Base-by-base conservation (phyloP, 257 asterid genomes). In the Solanum sparsipilum region DNA sequence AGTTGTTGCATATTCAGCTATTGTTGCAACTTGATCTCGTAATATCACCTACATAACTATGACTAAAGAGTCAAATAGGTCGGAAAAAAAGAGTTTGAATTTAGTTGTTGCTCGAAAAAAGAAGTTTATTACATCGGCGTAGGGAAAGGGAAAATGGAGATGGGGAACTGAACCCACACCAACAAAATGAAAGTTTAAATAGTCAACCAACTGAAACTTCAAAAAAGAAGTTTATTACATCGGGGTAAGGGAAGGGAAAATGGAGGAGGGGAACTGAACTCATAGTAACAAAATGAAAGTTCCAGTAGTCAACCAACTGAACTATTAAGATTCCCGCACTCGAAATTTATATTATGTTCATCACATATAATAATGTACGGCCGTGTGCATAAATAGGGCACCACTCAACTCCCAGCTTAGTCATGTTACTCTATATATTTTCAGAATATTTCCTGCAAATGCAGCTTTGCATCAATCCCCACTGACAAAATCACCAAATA, bases 401-500 rank as follows among this genome's bases (percentile, higher is more conserved):
- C 58, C 58, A 75, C 83, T 44, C 39, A 7, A 79, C 25, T 46
- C 38, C 4, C 13, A 44, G 10, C 38, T 81, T 46, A 81, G 68
- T 81, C 85, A 81, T 25, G 85, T 81, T 46, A 81, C 67, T 81
- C 41, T 27, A 71, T 27, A 27, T 6, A 44, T 44, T 81, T 78
- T 16, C 85, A 5, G 29, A 81, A 27, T 81, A 81, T 81, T 81
- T 81, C 38, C 85, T 81, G 67, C 39, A 73, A 27, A 44, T 81
- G 29, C 67, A 81, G 27, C 67, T 81, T 81, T 46, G 85, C 85
- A 46, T 46, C 39, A 46, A 81, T 81, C 85, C 67, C 68, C 85
- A 81, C 39, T 46, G 67, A 81, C n/a, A 81, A 81, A 46, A 44
- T 81, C 85, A 81, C 11, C 85, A 46, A 81, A 81, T 79, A 79